Base-by-base conservation (phyloP, 345 rosid species). In the Bretschneidera sinensis region DNA sequence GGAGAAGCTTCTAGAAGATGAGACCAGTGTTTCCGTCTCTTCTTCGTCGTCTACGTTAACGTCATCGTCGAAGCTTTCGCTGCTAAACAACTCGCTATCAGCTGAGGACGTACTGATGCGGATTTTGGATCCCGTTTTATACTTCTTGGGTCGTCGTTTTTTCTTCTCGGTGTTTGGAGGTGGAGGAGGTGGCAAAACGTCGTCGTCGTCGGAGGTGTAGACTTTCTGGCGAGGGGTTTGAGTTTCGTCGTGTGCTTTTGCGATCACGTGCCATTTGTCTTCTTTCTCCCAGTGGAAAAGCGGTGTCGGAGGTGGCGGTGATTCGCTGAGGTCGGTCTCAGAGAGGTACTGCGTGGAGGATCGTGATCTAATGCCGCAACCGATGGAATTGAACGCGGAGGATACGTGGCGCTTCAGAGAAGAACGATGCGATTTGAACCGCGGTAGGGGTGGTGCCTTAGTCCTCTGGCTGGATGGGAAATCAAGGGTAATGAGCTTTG, bases 211-310 rank as follows among this genome's bases (percentile, higher is more conserved):
- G 61, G 70, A 74, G 17, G 74, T 56, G 70, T 76, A 79, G 61
- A 81, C 70, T 76, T 86, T 86, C 67, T 72, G 78, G 59, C 90
- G 83, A 62, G 81, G 83, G 19, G 78, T 65, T 51, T 62, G 66
- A 10, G n/a, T n/a, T 17, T 20, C 71, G 1, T 72, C 79, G n/a
- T 69, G 64, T 19, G 58, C 64, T 34, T 75, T 71, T 33, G 85
- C 83, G 1, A 87, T 69, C 51, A 81, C 86, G 62, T 82, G 85
- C 81, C 83, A 88, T 16, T 72, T 78, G 1, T 75, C 83, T 22
- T 88, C 85, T 22, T 74, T 69, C 59, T 77, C 81, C 97, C 91
- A 83, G 48, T 68, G 84, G 68, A 88, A 88, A 63, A 49, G 69
- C 15, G 80, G 79, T 0, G 83, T 72, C 0, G 78, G 59, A n/a